These are phyloP conservation scores for Lactarius sp. DNA, from an alignment of 768 basidiomycete species.

Conservation along the genomic window DNA sequence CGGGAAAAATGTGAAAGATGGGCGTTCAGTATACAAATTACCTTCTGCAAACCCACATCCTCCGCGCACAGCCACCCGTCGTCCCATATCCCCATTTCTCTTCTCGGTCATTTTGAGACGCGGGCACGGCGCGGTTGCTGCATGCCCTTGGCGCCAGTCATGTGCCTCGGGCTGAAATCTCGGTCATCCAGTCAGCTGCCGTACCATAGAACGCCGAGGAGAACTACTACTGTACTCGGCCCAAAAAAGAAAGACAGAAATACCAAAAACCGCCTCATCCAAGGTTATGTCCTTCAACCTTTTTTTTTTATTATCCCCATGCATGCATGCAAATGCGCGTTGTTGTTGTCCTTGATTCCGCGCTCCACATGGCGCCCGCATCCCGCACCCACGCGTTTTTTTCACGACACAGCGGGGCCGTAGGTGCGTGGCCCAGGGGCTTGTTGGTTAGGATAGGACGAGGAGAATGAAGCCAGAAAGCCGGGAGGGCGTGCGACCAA, in stretches of 20 bases:
- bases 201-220: not conserved
- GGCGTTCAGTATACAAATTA: not conserved
- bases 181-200: not conserved
- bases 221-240: no score
- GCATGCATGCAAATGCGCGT: conserved; percentile 2
- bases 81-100: not conserved
- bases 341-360: not conserved
- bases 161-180: not conserved
- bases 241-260: not conserved
- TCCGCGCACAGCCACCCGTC: conserved; percentile 10
- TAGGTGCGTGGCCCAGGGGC: conserved; percentile 9
- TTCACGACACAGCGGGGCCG: conserved; percentile 19
- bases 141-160: not conserved
- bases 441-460: not conserved
- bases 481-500: not conserved
- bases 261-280: not conserved
- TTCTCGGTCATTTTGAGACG: not conserved
- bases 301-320: not conserved
- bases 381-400: not conserved
- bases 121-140: not conserved
- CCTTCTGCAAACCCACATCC: not conserved
- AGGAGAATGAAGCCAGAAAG: not conserved
- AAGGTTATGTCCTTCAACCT: not conserved
- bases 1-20: not conserved
- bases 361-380: not conserved